Evolutionary conservation across 2,329 filamentous ascomycete species (phyloP).

Genomic region (Sodiomyces alkalinus): DNA sequence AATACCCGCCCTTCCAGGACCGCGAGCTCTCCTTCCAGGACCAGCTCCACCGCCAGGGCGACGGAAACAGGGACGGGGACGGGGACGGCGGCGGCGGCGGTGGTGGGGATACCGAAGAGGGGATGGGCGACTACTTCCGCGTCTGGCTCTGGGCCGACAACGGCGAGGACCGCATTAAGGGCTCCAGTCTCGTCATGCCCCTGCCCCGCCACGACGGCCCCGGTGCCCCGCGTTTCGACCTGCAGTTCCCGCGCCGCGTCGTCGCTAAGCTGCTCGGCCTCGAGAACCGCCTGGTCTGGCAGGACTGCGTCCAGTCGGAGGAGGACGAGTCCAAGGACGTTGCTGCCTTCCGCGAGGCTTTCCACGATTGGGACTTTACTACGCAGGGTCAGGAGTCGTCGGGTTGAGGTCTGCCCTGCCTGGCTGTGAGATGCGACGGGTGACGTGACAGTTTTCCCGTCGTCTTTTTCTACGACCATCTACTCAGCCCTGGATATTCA

Average conservation of each 20-base stretch:
- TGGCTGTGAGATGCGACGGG: no score
- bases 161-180: conserved; percentile 37
- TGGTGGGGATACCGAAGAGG: neutral
- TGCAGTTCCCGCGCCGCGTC: conserved; percentile 80
- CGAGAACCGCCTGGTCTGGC: conserved; percentile 70
- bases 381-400: no score
- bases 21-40: conserved; percentile 34
- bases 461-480: no score
- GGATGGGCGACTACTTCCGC: conserved; percentile 55
- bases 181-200: conserved; percentile 59
- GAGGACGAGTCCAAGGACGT: conserved; percentile 70
- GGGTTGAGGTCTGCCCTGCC: no score
- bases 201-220: conserved; percentile 48
- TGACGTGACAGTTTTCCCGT: no score
- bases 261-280: conserved; percentile 75
- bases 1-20: conserved; percentile 34
- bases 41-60: no score
- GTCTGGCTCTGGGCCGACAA: conserved; percentile 62
- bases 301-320: conserved; percentile 62
- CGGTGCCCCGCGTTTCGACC: conserved; percentile 48
- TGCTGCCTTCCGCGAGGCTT: conserved; percentile 63
- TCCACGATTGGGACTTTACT: conserved; percentile 83
- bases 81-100: no score
- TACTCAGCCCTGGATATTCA: no score
- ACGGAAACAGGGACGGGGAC: no score